Base-by-base conservation (phyloP, 306 rosid genomes). In the Sphenostylis stenocarpa region DNA sequence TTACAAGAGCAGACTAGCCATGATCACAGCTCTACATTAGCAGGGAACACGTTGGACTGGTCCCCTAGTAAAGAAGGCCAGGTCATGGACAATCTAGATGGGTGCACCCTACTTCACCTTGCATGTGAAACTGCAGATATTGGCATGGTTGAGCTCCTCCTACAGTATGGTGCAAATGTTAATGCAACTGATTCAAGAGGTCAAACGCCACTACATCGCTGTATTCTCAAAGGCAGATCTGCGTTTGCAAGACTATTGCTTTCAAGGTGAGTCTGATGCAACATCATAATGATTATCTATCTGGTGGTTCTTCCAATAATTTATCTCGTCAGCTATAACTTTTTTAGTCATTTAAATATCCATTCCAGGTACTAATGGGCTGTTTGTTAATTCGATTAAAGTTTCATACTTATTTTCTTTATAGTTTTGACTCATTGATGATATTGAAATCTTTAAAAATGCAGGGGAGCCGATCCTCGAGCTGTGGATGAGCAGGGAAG, bases 71-170 rank as follows among this genome's bases (percentile, higher is more conserved):
- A 88, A 75, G 97, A 86, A 78, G 87, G 91, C 73, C 92, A 79
- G 75, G 67, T 83, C 24, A 10, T 86, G 80, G 91, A 85, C 77
- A 90, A 93, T 83, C 86, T 87, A 29, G 91, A 91, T 33, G 97
- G 98, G 48, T 88, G 89, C 87, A 83, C 96, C 63, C 90, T 96
- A 64, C 97, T 96, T 73, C 99, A 96, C 79, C 91, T 96, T 39
- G 97, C 99, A 41, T 96, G 96, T 75, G 98, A 96, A 83, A 92
- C 96, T 52, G 89, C 94, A 23, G 99, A 96, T 81, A 91, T 96
- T 29, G 94, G 96, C 63, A 92, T 96, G 99, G 85, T 96, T 70
- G 99, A 96, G 77, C 96, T 96, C 81, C 99, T 96, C 57, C 87
- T 96, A 76, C 99, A 96, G 86, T 96, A 93, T 57, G 97, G 99